Evolutionary conservation across 2,329 filamentous ascomycete species (phyloP).

Genomic region (Ophiostoma piceae): DNA sequence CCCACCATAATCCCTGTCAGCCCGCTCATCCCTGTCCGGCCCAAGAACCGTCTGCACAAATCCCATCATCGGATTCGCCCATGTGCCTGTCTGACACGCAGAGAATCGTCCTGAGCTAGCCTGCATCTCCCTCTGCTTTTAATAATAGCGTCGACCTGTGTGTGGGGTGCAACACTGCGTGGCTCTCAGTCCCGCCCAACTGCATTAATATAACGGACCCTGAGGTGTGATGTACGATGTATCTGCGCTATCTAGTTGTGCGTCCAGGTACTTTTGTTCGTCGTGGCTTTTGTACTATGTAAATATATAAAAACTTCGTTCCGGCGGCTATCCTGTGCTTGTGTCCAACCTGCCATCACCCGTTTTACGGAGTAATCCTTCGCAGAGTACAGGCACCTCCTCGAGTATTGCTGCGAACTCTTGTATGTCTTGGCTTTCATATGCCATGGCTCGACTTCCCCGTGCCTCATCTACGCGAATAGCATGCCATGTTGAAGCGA

Average conservation of each 20-base stretch:
- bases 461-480: neutral
- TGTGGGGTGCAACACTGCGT: conserved; percentile 11
- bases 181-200: neutral
- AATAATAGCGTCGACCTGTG: conserved; percentile 9
- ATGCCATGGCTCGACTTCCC: neutral
- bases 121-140: conserved; percentile 9
- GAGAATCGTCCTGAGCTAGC: conserved; percentile 19
- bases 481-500: neutral
- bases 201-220: neutral
- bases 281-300: neutral
- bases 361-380: neutral
- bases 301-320: neutral
- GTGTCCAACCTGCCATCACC: neutral
- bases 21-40: conserved; percentile 14
- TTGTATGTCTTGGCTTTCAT: neutral
- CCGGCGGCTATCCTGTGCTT: neutral
- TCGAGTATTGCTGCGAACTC: neutral
- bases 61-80: conserved; percentile 25
- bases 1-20: neutral
- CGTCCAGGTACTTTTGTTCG: neutral
- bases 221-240: too few relatives aligned
- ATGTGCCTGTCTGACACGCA: conserved; percentile 25
- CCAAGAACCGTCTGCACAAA: conserved; percentile 21
- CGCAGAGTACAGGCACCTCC: neutral
- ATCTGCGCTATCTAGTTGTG: too few relatives aligned